phyloP scores from a whole-genome alignment of 1,139 yeast species.

The Pichia sorboxylosa region DNA sequence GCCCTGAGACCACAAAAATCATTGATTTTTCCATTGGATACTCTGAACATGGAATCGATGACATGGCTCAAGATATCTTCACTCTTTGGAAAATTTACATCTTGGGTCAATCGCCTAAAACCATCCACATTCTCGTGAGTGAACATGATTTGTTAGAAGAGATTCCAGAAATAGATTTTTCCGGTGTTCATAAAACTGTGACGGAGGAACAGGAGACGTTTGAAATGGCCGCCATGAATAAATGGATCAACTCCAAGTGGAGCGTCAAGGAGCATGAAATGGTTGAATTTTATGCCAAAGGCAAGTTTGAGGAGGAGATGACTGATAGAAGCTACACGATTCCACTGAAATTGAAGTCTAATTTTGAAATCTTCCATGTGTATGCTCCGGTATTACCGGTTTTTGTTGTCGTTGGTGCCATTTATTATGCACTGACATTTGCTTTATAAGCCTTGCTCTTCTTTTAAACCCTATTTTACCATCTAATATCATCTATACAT shows the following conservation, averaged over 20 bases:
- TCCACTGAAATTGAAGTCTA: conserved; percentile 8
- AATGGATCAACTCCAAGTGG: conserved; percentile 77
- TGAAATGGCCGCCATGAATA: conserved; percentile 42
- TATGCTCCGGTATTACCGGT: not conserved
- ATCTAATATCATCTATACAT: no score
- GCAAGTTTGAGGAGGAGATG: conserved; percentile 26
- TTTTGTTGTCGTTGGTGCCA: not conserved
- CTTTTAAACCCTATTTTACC: no score
- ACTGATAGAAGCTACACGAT: conserved; percentile 8
- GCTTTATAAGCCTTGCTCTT: no score
- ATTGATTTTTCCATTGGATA: conserved; percentile 83
- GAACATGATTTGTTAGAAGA: conserved; percentile 40
- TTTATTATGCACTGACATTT: not conserved
- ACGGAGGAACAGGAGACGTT: conserved; percentile 29
- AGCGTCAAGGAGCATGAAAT: conserved; percentile 60
- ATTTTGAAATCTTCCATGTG: not conserved
- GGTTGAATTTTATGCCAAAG: conserved; percentile 46
- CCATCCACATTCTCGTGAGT: conserved; percentile 53
- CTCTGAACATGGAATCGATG: conserved; percentile 48
- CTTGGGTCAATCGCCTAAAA: conserved; percentile 58
- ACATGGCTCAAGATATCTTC: conserved; percentile 70
- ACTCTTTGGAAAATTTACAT: conserved; percentile 55
- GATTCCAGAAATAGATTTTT: conserved; percentile 42
- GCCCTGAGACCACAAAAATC: conserved; percentile 43
- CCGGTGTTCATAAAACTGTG: conserved; percentile 21